phyloP scores from a whole-genome alignment of 208 protist genomes.

The Strigomonas galati region DNA sequence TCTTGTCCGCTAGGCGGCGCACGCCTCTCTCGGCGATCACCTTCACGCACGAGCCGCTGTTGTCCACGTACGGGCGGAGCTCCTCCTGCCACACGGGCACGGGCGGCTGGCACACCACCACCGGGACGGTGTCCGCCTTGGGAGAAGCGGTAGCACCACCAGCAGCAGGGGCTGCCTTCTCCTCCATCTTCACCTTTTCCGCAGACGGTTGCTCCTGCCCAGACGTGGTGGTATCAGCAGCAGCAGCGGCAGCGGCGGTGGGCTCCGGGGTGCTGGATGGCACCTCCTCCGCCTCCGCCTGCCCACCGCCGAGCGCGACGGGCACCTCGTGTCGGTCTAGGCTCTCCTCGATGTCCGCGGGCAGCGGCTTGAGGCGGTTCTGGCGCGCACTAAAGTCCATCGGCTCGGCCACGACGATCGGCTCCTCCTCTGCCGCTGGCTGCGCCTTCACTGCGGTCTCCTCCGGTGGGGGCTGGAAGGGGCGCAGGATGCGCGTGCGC shows the following conservation, averaged over 20 bases:
- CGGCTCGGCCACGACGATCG: not conserved
- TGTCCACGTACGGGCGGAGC: too few species aligned
- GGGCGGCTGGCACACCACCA: not conserved
- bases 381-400: constrained; percentile 8
- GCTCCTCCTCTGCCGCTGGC: not conserved
- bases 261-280: not conserved
- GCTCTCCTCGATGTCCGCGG: constrained; percentile 24
- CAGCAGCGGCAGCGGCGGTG: not conserved
- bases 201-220: too few species aligned
- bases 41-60: too few species aligned
- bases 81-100: not conserved
- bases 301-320: constrained; percentile 22
- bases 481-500: not conserved
- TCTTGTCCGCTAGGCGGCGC: not conserved
- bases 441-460: not conserved
- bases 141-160: too few species aligned
- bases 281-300: not conserved
- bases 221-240: not conserved
- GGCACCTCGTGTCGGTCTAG: constrained; percentile 62
- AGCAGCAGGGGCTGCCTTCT: not conserved
- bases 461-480: not conserved
- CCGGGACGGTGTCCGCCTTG: not conserved
- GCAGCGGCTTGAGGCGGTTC: constrained; percentile 23
- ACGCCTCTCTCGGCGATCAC: too few species aligned
- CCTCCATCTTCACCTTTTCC: not conserved